Conservation (phyloP, 202 grass and related monocot genomes). For the Cymbopogon flexuosus region DNA sequence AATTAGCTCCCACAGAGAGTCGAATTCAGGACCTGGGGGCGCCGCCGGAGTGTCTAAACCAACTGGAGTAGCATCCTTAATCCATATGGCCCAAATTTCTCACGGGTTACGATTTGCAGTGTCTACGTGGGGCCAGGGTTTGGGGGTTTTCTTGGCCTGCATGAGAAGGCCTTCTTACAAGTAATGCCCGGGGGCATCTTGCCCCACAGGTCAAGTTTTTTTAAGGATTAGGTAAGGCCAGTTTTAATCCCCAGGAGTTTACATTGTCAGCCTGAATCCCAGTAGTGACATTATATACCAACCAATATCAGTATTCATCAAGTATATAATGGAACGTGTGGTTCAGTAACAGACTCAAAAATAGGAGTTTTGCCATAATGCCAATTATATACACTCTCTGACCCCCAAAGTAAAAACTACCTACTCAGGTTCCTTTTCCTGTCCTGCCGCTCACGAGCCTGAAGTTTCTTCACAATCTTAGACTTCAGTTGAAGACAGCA, state of each 20-base stretch:
- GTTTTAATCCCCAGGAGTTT: neutral
- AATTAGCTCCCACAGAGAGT: no score
- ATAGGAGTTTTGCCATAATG: neutral
- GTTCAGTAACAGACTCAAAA: neutral
- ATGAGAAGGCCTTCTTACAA: no score
- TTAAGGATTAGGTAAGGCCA: neutral
- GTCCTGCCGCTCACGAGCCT: constrained; percentile 86
- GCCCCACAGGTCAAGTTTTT: no score
- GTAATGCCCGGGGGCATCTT: no score
- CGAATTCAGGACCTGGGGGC: no score
- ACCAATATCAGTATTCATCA: constrained; percentile 8
- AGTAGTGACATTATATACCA: neutral
- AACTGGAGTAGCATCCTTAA: no score
- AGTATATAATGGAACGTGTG: neutral
- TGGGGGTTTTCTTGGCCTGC: no score
- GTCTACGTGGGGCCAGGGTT: no score
- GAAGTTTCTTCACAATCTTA: constrained; percentile 90
- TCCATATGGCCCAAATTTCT: no score
- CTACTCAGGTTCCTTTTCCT: constrained; percentile 91
- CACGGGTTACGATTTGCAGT: no score
- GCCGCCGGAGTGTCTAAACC: no score
- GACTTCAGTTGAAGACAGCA: constrained; percentile 92
- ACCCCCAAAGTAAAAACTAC: constrained; percentile 25
- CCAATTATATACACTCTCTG: neutral
- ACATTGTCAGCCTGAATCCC: neutral